Conservation (phyloP, 2,329 filamentous ascomycete genomes). For the Trichoderma koningiopsis region DNA sequence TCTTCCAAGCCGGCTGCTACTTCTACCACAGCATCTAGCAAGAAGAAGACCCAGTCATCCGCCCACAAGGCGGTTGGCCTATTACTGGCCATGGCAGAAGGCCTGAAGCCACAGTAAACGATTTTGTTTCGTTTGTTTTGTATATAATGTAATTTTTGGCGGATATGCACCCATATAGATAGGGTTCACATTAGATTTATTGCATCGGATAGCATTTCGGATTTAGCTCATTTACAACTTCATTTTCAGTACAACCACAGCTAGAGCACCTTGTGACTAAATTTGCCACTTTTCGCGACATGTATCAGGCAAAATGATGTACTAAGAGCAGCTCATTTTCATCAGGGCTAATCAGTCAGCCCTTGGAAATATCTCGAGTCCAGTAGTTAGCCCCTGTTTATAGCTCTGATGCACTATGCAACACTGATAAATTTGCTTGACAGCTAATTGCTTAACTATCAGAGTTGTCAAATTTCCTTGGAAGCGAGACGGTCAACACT, state of each 20-base stretch:
- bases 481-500: too few relatives aligned
- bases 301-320: background rate
- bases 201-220: background rate
- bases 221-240: background rate
- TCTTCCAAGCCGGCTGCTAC: background rate
- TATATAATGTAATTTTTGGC: background rate
- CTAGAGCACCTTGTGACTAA: background rate
- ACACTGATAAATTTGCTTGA: background rate
- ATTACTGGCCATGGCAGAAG: constrained; percentile 15
- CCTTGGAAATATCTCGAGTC: too few relatives aligned
- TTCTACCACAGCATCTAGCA: background rate
- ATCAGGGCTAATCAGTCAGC: background rate
- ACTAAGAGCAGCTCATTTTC: background rate
- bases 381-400: background rate
- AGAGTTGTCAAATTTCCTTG: background rate
- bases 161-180: background rate
- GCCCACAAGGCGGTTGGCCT: constrained; percentile 21
- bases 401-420: background rate
- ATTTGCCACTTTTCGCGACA: background rate
- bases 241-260: background rate
- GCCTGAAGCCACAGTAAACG: background rate
- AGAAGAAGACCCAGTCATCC: constrained; percentile 11
- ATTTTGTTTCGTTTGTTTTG: background rate
- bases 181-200: background rate
- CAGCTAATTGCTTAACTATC: background rate